Evolutionary conservation across 1,284 basidiomycete genomes (phyloP).

Genomic region (Leccinum fallax): DNA sequence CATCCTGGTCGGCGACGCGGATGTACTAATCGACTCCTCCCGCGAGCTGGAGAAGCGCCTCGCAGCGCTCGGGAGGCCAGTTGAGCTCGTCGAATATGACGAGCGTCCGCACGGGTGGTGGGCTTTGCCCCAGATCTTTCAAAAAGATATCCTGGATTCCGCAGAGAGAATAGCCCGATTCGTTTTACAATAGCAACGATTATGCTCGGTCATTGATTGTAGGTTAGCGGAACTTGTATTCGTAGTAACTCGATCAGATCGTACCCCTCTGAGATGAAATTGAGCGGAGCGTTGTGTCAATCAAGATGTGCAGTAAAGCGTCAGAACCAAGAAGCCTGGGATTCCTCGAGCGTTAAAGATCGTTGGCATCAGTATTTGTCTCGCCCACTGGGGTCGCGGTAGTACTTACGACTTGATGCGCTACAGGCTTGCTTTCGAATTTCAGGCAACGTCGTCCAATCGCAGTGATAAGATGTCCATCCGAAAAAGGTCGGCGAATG

Average conservation of each 20-base stretch:
- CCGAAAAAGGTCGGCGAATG: conserved; percentile 8
- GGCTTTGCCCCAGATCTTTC: conserved; percentile 19
- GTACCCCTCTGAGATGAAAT: not conserved
- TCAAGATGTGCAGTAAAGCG: too few relatives aligned
- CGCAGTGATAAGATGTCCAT: not conserved
- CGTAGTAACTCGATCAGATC: not conserved
- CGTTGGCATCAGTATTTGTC: not conserved
- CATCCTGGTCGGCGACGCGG: conserved; percentile 23
- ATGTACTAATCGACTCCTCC: conserved; percentile 19
- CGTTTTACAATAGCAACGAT: conserved; percentile 6
- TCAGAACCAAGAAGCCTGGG: too few relatives aligned
- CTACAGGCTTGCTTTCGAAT: not conserved
- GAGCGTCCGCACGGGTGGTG: conserved; percentile 28
- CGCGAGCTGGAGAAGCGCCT: conserved; percentile 14
- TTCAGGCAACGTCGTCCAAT: not conserved
- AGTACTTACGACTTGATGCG: not conserved
- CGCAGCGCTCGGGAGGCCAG: not conserved
- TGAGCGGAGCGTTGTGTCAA: not conserved
- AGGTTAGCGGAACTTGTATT: not conserved
- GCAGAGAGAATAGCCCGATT: conserved; percentile 17
- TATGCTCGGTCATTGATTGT: not conserved
- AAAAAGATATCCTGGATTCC: conserved; percentile 15
- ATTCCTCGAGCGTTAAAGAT: not conserved
- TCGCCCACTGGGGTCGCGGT: not conserved
- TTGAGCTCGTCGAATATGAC: conserved; percentile 31